Evolutionary conservation across 2,329 filamentous ascomycete genomes (phyloP), one percentile per base, ranked within the genome.

Genomic region (Aspergillus sp.): DNA sequence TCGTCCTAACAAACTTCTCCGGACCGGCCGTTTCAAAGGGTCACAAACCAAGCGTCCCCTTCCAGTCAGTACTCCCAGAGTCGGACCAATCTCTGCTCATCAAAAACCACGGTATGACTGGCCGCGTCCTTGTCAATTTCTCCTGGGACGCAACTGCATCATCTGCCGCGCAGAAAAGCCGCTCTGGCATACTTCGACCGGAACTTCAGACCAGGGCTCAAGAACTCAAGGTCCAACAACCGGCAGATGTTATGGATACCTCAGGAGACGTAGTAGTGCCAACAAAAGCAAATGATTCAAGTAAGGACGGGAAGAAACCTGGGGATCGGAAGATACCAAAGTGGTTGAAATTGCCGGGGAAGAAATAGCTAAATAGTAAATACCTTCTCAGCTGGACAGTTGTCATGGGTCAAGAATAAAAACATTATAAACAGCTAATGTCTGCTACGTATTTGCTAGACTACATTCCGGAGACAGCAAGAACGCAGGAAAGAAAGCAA

Each of bases 81-180:
- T 76, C 81, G 83, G 72, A 84, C 75, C 60, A 73, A 34, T 67
- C 65, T n/a, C 65, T 66, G 49, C 80, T 97, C n/a, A 91, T 97
- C 60, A 82, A 84, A 55, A 87, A 89, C 60, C 84, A 96, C 67
- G 87, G 88, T 15, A 85, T 97, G 64, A 84, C 83, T 3, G 88
- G 88, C 7, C 84, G 87, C 38, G 88, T 93, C 34, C 80, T 96
- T 8, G 80, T 97, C 48, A 94, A 89, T 62, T 85, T 96, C 63
- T 78, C 87, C 1, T 96, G 92, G 91, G 86, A 87, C 22, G 84
- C 89, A 51, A 81, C 76, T 43, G 90, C 88, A 1, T 81, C 84
- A n/a, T 70, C 79, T 1, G 79, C 83, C 11, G 84, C 83, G 4
- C 82, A 88, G 43, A 71, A 71, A 62, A 83, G 83, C 52, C 70